Evolutionary conservation across 208 protist genomes (phyloP), one percentile per base, ranked within the genome.

Genomic region (Balamuthia mandrillaris): DNA sequence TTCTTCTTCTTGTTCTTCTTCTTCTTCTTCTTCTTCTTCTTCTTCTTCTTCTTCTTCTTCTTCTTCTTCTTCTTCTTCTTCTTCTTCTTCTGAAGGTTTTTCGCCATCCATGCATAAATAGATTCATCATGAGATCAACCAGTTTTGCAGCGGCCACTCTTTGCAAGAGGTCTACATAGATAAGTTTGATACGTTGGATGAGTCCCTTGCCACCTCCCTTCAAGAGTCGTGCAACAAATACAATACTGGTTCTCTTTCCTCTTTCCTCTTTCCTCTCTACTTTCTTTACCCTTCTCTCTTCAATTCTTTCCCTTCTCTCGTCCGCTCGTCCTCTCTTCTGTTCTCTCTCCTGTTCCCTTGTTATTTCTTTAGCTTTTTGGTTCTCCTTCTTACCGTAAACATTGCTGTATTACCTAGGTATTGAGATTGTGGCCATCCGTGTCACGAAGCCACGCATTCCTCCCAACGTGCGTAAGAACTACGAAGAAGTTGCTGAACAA

Each of bases 151-250:
- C n/a, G 51, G 58, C 3, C 52, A 70, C 39, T 60, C 41, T 27
- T 60, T 84, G 42, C 78, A 84, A 27, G 78, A 84, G 52, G 78
- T 84, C 4, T 84, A 84, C 42, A 84, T 84, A 29, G 78, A 84
- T n/a, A 35, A 72, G 24, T 84, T 84, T 45, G 52, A 47, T 45
- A 72, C 78, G 44, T 35, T 84, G 0, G 78, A 84, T 29, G 78
- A 84, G 31, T 39, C 56, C 16, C 58, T 84, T 12, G 47, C 45
- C 12, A 47, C 51, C 0, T 33, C 78, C 5, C 78, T 84, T 18
- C 78, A 84, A 42, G 24, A 0, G 21, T 54, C 66, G 18, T 84
- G 78, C 58, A 31, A 10, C 18, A 84, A 72, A 21, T n/a, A n/a
- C n/a, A n/a, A n/a, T n/a, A n/a, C n/a, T n/a, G n/a, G n/a, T n/a